Conservation (phyloP, 352 stramenopile genomes). For the Pythium guiyangense region DNA sequence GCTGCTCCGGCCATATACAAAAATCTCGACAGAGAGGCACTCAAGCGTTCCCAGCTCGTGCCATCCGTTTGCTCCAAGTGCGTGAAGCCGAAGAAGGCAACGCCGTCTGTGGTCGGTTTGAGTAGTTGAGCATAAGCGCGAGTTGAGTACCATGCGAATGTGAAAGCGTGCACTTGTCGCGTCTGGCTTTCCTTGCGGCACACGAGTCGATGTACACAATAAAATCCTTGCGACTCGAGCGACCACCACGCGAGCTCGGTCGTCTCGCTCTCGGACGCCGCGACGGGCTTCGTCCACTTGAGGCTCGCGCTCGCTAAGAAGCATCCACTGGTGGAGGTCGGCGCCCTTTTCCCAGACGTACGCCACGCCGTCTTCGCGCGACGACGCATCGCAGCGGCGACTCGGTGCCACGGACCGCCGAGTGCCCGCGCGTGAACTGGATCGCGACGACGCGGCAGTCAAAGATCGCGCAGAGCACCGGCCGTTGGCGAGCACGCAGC, state of each 20-base stretch:
- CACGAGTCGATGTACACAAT: too few relatives aligned
- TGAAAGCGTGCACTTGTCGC: too few relatives aligned
- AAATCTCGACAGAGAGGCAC: too few relatives aligned
- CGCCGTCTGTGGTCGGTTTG: too few relatives aligned
- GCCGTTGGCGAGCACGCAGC: constrained; percentile 55
- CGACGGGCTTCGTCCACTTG: constrained; percentile 71
- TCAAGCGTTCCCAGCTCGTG: too few relatives aligned
- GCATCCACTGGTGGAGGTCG: constrained; percentile 76
- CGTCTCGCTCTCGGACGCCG: constrained; percentile 28
- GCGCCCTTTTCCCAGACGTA: constrained; percentile 83
- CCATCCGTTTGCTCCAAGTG: too few relatives aligned
- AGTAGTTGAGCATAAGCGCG: too few relatives aligned
- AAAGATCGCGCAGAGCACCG: constrained; percentile 67
- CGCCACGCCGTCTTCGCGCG: constrained; percentile 71
- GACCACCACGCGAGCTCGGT: constrained; percentile 79
- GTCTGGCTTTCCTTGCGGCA: too few relatives aligned
- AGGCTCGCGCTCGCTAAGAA: constrained; percentile 81
- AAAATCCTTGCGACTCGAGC: constrained; percentile 48
- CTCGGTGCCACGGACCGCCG: neutral
- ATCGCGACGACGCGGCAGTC: constrained; percentile 67
- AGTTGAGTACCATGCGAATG: too few relatives aligned
- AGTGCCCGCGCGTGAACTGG: constrained; percentile 38
- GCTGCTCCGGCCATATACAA: too few relatives aligned
- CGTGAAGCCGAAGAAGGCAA: too few relatives aligned
- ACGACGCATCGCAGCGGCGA: constrained; percentile 64